These are phyloP conservation scores for Sanghuangporus weigelae DNA, from an alignment of 1,284 basidiomycete genomes.

Conservation along the genomic window DNA sequence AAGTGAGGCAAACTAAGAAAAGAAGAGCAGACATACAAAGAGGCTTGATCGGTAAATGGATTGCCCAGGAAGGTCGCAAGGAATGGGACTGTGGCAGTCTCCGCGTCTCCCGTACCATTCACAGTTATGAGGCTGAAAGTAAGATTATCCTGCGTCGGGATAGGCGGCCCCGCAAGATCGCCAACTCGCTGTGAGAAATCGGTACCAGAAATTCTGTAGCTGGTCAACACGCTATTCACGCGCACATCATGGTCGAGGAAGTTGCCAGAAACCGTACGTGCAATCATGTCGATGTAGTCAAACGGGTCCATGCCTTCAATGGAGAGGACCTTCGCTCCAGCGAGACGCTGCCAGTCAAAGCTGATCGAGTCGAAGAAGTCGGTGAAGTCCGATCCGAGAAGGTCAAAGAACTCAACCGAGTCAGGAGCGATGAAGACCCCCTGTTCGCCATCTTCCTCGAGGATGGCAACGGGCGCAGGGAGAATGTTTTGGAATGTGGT, in stretches of 20 bases:
- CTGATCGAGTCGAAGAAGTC: slow-evolving; percentile 43
- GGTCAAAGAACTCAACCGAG: slow-evolving; percentile 42
- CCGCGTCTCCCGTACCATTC: slow-evolving; percentile 37
- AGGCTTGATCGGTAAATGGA: slow-evolving; percentile 45
- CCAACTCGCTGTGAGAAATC: slow-evolving; percentile 53
- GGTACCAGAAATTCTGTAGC: slow-evolving; percentile 46
- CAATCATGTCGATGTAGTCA: slow-evolving; percentile 51
- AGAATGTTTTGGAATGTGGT: slow-evolving; percentile 51
- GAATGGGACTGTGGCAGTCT: slow-evolving; percentile 50
- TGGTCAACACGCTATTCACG: slow-evolving; percentile 58
- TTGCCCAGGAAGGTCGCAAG: slow-evolving; percentile 42
- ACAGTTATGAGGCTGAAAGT: slow-evolving; percentile 42
- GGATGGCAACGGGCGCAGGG: slow-evolving; percentile 51
- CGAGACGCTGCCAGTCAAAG: slow-evolving; percentile 55
- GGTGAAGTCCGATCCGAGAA: slow-evolving; percentile 42
- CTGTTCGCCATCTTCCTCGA: slow-evolving; percentile 48
- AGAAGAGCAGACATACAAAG: slow-evolving; percentile 40
- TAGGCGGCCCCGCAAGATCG: slow-evolving; percentile 50
- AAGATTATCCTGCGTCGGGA: slow-evolving; percentile 42
- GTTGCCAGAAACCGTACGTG: slow-evolving; percentile 53
- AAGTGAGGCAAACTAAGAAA: not conserved
- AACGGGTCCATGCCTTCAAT: slow-evolving; percentile 53
- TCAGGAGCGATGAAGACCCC: slow-evolving; percentile 55
- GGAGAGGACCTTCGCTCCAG: slow-evolving; percentile 50
- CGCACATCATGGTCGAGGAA: slow-evolving; percentile 59